Base-by-base conservation (phyloP, 805 yeast species). In the Lachancea sp. region DNA sequence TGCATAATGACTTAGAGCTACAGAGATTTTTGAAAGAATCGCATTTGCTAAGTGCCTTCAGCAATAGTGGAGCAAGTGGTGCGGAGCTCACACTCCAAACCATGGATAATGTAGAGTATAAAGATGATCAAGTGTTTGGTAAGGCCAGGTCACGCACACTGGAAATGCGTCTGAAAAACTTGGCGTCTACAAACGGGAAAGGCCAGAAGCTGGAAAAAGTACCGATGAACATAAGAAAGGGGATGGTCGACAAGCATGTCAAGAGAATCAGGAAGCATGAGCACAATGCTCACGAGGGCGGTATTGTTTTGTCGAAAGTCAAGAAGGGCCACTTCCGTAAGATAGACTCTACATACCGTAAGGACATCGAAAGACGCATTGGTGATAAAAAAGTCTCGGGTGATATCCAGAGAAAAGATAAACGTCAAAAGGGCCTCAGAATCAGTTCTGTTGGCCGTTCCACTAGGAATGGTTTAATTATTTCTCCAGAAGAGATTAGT, bases 141-240 rank as follows among this genome's bases (percentile, higher is more conserved):
- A 78, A 77, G 36, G 82, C 85, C 1, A 67, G 90, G 43, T 72
- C 73, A 38, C 71, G 83, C 45, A 77, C 86, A 0, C 57, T 83
- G 36, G 77, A 77, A 40, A 71, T 75, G 30, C 67, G 90, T 42
- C 63, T 84, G 42, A 61, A 74, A 11, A 60, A 65, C 8, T 46
- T 77, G 2, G 70, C 85, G 0, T 51, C 67, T 5, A 56, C 67
- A 0, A 71, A 72, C 44, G 81, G 60, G 51, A 51, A 45, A 29
- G 38, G 34, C 2, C 43, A 38, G 19, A 74, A 65, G 40, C 60
- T 81, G 25, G 92, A 84, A 49, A 83, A 79, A 38, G 85, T 87
- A 77, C 96, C 97, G 16, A 89, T 92, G 88, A 60, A 74, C 15
- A 77, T 87, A 69, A 73, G 97, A 41, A 84, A 83, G 55, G 96